Percentiles rank a stretch among this genome's conserved stretches.
Evolutionary conservation across 805 yeast species (phyloP).

Genomic region (Pichia cephalocereana): DNA sequence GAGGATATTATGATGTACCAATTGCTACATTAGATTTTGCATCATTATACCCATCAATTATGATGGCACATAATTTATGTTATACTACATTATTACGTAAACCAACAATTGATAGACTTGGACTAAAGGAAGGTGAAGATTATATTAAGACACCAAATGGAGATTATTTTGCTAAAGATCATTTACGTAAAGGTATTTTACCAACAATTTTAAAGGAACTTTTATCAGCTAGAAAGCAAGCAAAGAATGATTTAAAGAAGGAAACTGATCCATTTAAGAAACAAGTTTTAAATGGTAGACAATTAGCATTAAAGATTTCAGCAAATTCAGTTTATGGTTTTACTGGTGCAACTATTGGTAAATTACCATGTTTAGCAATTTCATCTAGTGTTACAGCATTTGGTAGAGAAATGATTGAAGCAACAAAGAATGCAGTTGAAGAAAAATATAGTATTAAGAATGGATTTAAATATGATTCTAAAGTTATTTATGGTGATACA

Average conservation of each 20-base stretch:
- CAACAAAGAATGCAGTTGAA: slow-evolving; percentile 80
- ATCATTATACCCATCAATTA: slow-evolving; percentile 92
- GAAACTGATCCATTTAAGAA: slow-evolving; percentile 92
- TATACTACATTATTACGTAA: slow-evolving; percentile 80
- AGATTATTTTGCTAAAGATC: slow-evolving; percentile 72
- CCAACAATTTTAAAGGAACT: slow-evolving; percentile 90
- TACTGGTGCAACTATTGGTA: slow-evolving; percentile 98
- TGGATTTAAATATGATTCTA: slow-evolving; percentile 77
- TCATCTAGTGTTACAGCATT: slow-evolving; percentile 93
- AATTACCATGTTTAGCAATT: slow-evolving; percentile 91
- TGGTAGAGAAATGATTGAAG: slow-evolving; percentile 95
- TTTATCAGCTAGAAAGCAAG: slow-evolving; percentile 84
- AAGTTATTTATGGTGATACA: slow-evolving; percentile 96
- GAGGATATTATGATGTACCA: slow-evolving; percentile 96
- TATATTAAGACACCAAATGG: slow-evolving; percentile 87
- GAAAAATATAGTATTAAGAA: slow-evolving; percentile 68
- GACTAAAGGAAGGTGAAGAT: slow-evolving; percentile 61
- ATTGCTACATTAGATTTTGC: slow-evolving; percentile 97
- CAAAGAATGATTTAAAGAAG: slow-evolving; percentile 79
- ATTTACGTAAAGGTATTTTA: slow-evolving; percentile 69
- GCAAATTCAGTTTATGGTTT: slow-evolving; percentile 99
- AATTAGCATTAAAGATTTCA: slow-evolving; percentile 88
- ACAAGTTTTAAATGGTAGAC: slow-evolving; percentile 95
- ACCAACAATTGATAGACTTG: slow-evolving; percentile 55
- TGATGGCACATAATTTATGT: slow-evolving; percentile 98